These are phyloP conservation scores for Rehmannia glutinosa DNA, from an alignment of 257 asterid genomes.

Conservation along the genomic window DNA sequence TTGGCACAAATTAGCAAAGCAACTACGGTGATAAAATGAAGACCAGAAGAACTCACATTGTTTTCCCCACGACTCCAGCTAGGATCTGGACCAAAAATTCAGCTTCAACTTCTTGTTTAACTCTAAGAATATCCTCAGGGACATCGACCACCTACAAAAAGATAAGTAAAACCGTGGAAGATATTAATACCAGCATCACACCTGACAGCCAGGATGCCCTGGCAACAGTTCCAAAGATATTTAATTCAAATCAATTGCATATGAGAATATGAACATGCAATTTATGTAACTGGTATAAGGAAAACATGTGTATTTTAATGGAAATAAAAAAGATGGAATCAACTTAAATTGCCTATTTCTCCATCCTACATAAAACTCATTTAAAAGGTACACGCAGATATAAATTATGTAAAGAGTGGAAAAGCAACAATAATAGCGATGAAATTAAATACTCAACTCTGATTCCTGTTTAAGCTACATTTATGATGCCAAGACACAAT, in stretches of 20 bases:
- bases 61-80: constrained; percentile 64
- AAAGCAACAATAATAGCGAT: background rate
- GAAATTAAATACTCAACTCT: background rate
- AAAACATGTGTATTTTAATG: background rate
- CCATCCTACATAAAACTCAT: background rate
- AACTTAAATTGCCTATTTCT: background rate
- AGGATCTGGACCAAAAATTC: constrained; percentile 79
- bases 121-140: constrained; percentile 61
- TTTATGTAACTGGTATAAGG: background rate
- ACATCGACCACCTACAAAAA: constrained; percentile 42
- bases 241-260: background rate
- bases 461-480: background rate
- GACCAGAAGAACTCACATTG: constrained; percentile 40
- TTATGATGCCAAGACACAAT: background rate
- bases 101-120: constrained; percentile 74
- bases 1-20: background rate
- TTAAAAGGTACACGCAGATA: background rate
- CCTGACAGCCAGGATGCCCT: background rate
- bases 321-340: background rate
- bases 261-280: background rate
- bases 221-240: background rate
- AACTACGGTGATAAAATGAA: background rate
- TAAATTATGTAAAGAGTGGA: background rate
- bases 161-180: constrained; percentile 3
- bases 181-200: background rate